Conservation (phyloP, 2,329 filamentous ascomycete genomes). For the Nigrospora osmanthi region DNA sequence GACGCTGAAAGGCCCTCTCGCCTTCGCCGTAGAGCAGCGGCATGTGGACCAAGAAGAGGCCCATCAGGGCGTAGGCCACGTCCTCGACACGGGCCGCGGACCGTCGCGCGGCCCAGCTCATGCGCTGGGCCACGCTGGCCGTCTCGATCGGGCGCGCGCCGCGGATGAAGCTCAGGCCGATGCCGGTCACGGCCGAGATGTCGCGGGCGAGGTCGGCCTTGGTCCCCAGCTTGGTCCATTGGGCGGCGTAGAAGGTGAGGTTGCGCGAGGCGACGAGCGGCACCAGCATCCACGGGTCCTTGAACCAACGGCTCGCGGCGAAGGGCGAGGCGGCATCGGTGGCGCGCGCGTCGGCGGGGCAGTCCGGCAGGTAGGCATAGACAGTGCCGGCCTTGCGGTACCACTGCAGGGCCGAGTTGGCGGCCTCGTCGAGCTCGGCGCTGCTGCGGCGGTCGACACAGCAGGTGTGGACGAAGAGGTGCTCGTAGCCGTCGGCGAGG, state of each 20-base stretch:
- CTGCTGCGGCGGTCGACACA: not conserved
- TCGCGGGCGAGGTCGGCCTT: too few species aligned
- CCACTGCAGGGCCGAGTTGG: not conserved
- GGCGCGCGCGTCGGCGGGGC: too few species aligned
- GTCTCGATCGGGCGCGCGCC: too few species aligned
- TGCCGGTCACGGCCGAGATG: too few species aligned
- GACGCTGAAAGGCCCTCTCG: not conserved
- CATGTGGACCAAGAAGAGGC: not conserved
- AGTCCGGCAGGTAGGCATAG: not conserved
- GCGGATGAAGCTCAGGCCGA: too few species aligned
- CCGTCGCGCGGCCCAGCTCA: not conserved
- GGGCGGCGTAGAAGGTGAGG: too few species aligned
- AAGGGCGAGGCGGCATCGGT: too few species aligned
- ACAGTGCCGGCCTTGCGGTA: not conserved
- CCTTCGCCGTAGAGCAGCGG: constrained; percentile 1
- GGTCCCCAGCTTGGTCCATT: too few species aligned
- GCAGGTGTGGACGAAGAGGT: not conserved
- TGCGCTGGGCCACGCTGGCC: not conserved
- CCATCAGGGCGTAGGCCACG: not conserved
- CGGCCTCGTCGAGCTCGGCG: not conserved
- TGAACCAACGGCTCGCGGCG: too few species aligned
- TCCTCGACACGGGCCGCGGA: not conserved
- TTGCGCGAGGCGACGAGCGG: too few species aligned
- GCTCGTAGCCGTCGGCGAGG: not conserved
- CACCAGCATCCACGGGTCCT: too few species aligned